Conservation (phyloP, 345 rosid species). For the Sisymbrium altissimum region DNA sequence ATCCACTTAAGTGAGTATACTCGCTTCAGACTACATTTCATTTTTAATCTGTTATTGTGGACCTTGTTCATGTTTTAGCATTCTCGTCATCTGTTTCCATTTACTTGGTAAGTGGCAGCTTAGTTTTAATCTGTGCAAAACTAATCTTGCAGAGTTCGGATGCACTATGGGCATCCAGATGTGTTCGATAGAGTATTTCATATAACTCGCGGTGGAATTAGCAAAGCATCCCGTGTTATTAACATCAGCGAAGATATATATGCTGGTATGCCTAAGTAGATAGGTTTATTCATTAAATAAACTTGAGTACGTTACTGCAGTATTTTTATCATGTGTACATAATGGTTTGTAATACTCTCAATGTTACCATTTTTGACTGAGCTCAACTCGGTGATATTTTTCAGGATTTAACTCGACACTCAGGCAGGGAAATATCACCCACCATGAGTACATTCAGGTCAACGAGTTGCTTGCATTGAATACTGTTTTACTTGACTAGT, state of each 20-base stretch:
- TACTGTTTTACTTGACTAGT: slow-evolving; percentile 9
- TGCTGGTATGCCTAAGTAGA: slow-evolving; percentile 57
- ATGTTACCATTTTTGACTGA: not conserved
- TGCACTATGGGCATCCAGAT: slow-evolving; percentile 99
- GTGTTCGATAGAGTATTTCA: slow-evolving; percentile 95
- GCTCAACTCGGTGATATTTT: slow-evolving; percentile 5
- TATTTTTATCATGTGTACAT: not conserved
- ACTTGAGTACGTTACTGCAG: not conserved
- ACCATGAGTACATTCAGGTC: slow-evolving; percentile 98
- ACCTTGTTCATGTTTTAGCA: slow-evolving; percentile 5
- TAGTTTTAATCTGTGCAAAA: slow-evolving; percentile 24
- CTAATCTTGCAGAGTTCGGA: slow-evolving; percentile 76
- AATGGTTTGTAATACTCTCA: not conserved
- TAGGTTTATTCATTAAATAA: not conserved
- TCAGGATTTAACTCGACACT: slow-evolving; percentile 97
- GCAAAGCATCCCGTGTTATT: slow-evolving; percentile 96
- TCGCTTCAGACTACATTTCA: not conserved
- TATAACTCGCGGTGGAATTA: slow-evolving; percentile 95
- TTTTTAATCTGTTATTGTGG: not conserved
- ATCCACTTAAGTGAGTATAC: slow-evolving; percentile 82
- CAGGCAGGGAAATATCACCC: slow-evolving; percentile 96
- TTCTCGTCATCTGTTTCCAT: not conserved
- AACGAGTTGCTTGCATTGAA: slow-evolving; percentile 12
- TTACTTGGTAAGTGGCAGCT: not conserved
- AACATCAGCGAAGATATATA: slow-evolving; percentile 97